Percentiles rank a stretch among this genome's conserved stretches.
phyloP scores from a whole-genome alignment of 1,284 basidiomycete genomes.

The Mycosarcoma mackinlayi region DNA sequence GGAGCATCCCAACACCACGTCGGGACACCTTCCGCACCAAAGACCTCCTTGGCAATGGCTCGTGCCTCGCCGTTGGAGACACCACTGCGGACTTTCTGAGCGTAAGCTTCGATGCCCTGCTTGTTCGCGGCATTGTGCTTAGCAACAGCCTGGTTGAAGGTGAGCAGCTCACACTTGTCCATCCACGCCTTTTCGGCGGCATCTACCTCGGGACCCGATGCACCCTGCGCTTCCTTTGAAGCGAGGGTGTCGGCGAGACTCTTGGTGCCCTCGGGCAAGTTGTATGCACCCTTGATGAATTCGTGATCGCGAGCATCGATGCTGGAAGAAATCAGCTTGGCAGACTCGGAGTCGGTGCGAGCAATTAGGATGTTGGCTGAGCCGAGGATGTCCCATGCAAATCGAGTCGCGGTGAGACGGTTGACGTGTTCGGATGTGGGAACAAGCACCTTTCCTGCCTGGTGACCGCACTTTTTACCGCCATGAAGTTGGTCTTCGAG shows the following conservation, averaged over 20 bases:
- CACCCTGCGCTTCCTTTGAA: conserved; percentile 57
- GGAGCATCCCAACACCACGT: conserved; percentile 94
- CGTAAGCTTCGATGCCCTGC: conserved; percentile 71
- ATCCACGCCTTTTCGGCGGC: conserved; percentile 66
- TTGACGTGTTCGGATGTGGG: conserved; percentile 86
- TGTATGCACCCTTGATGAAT: conserved; percentile 67
- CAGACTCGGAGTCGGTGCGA: conserved; percentile 91
- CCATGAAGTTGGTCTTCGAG: conserved; percentile 68
- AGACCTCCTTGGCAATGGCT: conserved; percentile 77
- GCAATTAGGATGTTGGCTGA: conserved; percentile 89
- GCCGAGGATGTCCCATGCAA: conserved; percentile 87
- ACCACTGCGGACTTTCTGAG: conserved; percentile 75
- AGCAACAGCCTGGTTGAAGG: conserved; percentile 82
- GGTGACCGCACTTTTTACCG: conserved; percentile 79
- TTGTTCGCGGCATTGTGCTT: conserved; percentile 60
- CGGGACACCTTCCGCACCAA: conserved; percentile 74
- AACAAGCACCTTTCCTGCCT: conserved; percentile 92
- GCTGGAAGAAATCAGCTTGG: conserved; percentile 83
- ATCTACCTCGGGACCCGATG: conserved; percentile 58
- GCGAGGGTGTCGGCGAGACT: conserved; percentile 64
- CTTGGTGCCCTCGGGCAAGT: conserved; percentile 56
- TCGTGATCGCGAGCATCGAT: conserved; percentile 79
- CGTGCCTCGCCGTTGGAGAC: conserved; percentile 82
- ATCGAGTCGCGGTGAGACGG: conserved; percentile 82
- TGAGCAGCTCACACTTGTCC: conserved; percentile 71